phyloP scores from a whole-genome alignment of 495 filamentous ascomycete species.

The Collariella sp. region DNA sequence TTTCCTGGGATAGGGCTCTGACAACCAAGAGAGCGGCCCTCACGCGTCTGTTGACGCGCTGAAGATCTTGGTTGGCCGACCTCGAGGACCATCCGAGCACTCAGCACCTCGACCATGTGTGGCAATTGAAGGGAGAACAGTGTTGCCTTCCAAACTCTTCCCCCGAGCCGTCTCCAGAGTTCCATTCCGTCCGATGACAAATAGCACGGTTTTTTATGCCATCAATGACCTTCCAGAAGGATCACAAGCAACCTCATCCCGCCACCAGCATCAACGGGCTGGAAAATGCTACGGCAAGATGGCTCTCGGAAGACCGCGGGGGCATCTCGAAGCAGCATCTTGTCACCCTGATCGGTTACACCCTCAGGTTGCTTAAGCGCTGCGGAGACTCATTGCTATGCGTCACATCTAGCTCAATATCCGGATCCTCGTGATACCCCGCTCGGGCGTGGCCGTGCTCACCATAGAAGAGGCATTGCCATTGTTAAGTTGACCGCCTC shows the following conservation, averaged over 20 bases:
- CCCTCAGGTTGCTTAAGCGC: not conserved
- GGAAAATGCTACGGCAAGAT: too few species aligned
- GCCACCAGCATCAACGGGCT: too few species aligned
- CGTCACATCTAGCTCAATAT: not conserved
- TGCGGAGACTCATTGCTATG: not conserved
- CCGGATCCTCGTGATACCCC: constrained; percentile 1
- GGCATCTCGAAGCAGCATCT: not conserved
- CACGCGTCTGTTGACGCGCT: constrained; percentile 1
- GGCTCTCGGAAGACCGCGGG: not conserved
- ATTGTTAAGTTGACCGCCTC: constrained; percentile 1
- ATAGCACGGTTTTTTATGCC: not conserved
- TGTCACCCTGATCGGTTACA: not conserved
- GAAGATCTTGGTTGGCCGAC: not conserved
- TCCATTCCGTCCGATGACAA: not conserved
- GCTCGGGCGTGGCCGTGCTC: not conserved
- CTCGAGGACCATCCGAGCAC: not conserved
- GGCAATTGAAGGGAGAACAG: too few species aligned
- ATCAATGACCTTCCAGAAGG: not conserved
- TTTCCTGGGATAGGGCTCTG: too few species aligned
- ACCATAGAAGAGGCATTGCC: not conserved
- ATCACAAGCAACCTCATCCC: too few species aligned
- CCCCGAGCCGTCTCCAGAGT: not conserved
- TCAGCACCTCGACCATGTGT: too few species aligned
- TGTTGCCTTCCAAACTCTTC: too few species aligned
- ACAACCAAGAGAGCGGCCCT: too few species aligned